phyloP scores from a whole-genome alignment of 495 filamentous ascomycete species.

The Aspergillus steynii region DNA sequence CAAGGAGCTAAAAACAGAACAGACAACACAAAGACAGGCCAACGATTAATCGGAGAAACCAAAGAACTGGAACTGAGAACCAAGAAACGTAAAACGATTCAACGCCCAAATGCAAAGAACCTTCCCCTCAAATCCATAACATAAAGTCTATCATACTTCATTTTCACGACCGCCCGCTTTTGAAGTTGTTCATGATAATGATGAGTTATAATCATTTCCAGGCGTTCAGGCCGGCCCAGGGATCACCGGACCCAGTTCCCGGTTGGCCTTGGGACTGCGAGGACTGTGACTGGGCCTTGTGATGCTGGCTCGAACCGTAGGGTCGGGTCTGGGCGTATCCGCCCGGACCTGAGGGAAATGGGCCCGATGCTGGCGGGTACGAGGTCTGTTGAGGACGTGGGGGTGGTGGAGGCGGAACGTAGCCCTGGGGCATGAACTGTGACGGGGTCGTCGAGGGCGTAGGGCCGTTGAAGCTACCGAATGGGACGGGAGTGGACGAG shows the following conservation, averaged over 20 bases:
- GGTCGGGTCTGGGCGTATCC: conserved; percentile 56
- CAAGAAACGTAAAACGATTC: not conserved
- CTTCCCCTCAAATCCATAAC: conserved; percentile 11
- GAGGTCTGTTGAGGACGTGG: conserved; percentile 76
- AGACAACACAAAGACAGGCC: not conserved
- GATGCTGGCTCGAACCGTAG: conserved; percentile 36
- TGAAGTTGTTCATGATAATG: not conserved
- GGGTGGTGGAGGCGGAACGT: conserved; percentile 88
- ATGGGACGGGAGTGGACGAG: conserved; percentile 40
- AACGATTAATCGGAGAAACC: not conserved
- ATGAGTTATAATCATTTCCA: conserved; percentile 63
- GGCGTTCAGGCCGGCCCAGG: conserved; percentile 82
- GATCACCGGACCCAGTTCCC: conserved; percentile 53
- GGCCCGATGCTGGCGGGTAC: conserved; percentile 56
- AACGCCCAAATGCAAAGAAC: conserved; percentile 21
- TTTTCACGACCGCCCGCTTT: conserved; percentile 2
- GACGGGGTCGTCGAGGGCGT: conserved; percentile 38
- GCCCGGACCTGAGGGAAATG: conserved; percentile 59
- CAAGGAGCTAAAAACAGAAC: not conserved
- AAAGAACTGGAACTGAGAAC: not conserved
- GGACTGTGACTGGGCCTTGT: conserved; percentile 45
- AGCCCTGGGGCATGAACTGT: conserved; percentile 69
- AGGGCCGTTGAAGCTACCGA: conserved; percentile 34
- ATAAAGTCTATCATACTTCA: conserved; percentile 21
- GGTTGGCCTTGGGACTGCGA: conserved; percentile 46